Evolutionary conservation across 768 basidiomycete genomes (phyloP), one percentile per base, ranked within the genome.

Genomic region (Baorangia bicolor): DNA sequence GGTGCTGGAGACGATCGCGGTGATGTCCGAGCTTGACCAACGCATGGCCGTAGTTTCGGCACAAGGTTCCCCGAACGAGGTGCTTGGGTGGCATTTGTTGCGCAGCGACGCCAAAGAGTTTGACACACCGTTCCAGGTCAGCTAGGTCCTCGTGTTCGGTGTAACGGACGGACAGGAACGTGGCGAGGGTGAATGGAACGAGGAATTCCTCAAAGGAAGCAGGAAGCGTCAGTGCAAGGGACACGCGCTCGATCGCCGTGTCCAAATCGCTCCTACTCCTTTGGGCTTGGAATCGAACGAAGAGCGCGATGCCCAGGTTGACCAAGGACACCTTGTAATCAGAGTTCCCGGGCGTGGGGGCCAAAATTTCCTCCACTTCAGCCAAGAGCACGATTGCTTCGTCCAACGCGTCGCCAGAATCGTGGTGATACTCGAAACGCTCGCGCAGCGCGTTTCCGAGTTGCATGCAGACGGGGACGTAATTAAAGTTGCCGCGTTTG

Each of bases 331-430:
- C n/a, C 35, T 44, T 54, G 53, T 57, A 56, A 20, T 61, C 46
- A 2, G 30, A 3, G 2, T 59, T 45, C 12, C 51, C 35, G 2
- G 58, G 47, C 2, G 43, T 47, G 4, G 7, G 7, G 10, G 68
- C 42, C 31, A 60, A 31, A 3, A 53, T 27, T 23, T 58, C 63
- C 23, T 66, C 64, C 1, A 50, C 64, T 28, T 63, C 59, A n/a
- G 57, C 30, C 35, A 69, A 42, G 20, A 60, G 55, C 5, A 64
- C 58, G 38, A 72, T 63, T 3, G 61, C 57, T 34, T 65, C 63
- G 16, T 73, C 66, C 23, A 72, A 50, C 5, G 38, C 46, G 40
- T 58, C 62, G 4, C 49, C n/a, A 6, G 42, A 27, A n/a, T 53
- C 31, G 25, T 25, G 9, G 7, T 43, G 25, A 51, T n/a, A 40